A percentile compares a stretch with the other conserved stretches of the same genome.
Evolutionary conservation across 345 rosid species (phyloP).

Genomic region (Citrus sp.): DNA sequence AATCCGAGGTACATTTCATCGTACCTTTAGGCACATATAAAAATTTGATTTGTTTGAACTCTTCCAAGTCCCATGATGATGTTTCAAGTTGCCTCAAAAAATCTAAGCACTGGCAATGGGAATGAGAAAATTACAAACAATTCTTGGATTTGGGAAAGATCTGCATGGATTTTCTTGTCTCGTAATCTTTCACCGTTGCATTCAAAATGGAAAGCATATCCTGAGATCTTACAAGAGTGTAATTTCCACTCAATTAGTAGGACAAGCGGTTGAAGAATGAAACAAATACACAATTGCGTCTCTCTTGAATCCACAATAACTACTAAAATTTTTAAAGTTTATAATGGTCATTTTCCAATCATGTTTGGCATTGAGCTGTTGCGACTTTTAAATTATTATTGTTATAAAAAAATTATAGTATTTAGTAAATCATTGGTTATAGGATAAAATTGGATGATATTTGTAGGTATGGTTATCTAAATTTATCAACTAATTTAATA

Average conservation of each 20-base stretch:
- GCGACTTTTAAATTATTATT: accelerated
- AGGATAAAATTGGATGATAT: no score
- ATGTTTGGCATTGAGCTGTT: accelerated
- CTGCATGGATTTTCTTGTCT: neutral
- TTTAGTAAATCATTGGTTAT: no score
- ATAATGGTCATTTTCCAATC: accelerated
- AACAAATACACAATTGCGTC: no score
- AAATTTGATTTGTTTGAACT: neutral
- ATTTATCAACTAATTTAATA: no score
- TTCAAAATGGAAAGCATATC: neutral
- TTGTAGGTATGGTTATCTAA: no score
- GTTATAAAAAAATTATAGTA: no score
- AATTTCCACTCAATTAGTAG: no score
- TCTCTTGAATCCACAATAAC: no score
- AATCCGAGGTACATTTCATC: neutral
- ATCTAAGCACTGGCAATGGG: neutral
- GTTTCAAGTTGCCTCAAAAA: neutral
- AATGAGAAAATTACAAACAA: neutral
- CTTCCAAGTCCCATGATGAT: neutral
- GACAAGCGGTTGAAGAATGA: no score
- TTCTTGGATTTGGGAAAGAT: neutral
- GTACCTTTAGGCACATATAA: neutral
- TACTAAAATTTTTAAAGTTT: no score
- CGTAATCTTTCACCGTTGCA: neutral
- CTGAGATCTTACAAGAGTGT: no score